phyloP scores from a whole-genome alignment of 345 rosid genomes.

The Eutrema yunnanense region DNA sequence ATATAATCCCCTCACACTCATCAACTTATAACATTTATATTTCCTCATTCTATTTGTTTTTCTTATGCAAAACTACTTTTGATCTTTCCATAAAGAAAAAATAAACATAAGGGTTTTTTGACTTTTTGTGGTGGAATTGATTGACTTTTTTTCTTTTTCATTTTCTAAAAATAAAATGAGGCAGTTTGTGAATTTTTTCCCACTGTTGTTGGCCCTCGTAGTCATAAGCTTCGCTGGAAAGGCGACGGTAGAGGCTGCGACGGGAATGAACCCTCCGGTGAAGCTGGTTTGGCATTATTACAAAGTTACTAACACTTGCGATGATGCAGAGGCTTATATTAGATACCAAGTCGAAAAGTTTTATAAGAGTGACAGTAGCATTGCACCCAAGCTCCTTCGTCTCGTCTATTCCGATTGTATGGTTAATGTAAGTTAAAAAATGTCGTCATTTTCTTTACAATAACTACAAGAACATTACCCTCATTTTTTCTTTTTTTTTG shows the following conservation, averaged over 20 bases:
- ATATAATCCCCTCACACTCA: slow-evolving; percentile 4
- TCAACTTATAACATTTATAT: slow-evolving; percentile 1
- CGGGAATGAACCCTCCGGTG: slow-evolving; percentile 34
- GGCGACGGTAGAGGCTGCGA: slow-evolving; percentile 35
- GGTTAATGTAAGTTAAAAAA: slow-evolving; percentile 42
- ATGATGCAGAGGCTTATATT: slow-evolving; percentile 44
- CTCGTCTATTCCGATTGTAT: slow-evolving; percentile 72
- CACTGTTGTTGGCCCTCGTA: slow-evolving; percentile 24
- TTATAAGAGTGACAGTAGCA: slow-evolving; percentile 36
- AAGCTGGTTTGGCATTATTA: slow-evolving; percentile 60
- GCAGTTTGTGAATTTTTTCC: background rate
- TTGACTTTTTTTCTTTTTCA: background rate
- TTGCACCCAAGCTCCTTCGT: slow-evolving; percentile 58
- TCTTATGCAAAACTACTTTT: background rate
- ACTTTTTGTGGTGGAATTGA: slow-evolving; percentile 11
- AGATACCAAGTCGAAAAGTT: slow-evolving; percentile 39
- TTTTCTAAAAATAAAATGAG: background rate
- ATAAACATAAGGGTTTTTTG: slow-evolving; percentile 2
- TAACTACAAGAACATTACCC: background rate
- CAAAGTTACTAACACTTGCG: slow-evolving; percentile 37
- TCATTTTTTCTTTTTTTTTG: background rate
- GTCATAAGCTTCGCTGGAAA: slow-evolving; percentile 19
- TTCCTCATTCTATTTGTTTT: background rate
- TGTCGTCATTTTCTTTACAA: background rate
- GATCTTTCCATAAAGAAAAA: background rate